phyloP scores from a whole-genome alignment of 352 stramenopile genomes.

The Saprolegnia parasitica region DNA sequence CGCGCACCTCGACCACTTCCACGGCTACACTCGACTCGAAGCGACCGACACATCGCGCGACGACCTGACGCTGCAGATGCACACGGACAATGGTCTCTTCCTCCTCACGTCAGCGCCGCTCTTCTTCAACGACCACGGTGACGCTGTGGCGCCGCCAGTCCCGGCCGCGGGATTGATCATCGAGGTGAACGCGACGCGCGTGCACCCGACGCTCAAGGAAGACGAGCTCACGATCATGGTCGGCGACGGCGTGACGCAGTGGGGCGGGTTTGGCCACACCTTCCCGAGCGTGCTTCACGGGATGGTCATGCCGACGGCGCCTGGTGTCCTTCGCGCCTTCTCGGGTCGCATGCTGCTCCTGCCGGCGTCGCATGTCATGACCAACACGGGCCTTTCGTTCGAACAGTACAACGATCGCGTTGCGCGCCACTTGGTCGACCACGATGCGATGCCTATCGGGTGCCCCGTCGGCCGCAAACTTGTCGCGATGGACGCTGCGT shows the following conservation, averaged over 20 bases:
- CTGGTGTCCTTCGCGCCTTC: neutral
- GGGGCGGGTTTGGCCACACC: constrained; percentile 3
- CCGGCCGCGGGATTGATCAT: too few relatives aligned
- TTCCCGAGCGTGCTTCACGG: constrained; percentile 2
- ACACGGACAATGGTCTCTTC: constrained; percentile 33
- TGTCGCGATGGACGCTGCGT: neutral
- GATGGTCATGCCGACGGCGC: constrained; percentile 20
- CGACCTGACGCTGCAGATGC: constrained; percentile 30
- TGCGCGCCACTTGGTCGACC: constrained; percentile 41
- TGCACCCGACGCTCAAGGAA: neutral
- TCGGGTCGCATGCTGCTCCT: constrained; percentile 46
- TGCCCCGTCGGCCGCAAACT: constrained; percentile 28
- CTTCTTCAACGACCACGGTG: constrained; percentile 20
- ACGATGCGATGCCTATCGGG: constrained; percentile 32
- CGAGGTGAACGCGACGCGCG: neutral
- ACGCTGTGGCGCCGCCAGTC: too few relatives aligned
- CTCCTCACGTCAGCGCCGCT: constrained; percentile 31
- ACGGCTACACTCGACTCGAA: constrained; percentile 21
- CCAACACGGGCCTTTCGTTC: constrained; percentile 53
- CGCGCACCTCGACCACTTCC: constrained; percentile 32
- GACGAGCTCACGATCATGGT: constrained; percentile 14
- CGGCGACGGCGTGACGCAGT: constrained; percentile 2
- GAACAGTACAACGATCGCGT: constrained; percentile 51
- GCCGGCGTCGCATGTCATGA: constrained; percentile 41
- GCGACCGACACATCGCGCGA: constrained; percentile 2